A percentile compares a stretch with the other conserved stretches of the same genome.
phyloP scores from a whole-genome alignment of 208 protist genomes.

The Trypanosoma boissoni region DNA sequence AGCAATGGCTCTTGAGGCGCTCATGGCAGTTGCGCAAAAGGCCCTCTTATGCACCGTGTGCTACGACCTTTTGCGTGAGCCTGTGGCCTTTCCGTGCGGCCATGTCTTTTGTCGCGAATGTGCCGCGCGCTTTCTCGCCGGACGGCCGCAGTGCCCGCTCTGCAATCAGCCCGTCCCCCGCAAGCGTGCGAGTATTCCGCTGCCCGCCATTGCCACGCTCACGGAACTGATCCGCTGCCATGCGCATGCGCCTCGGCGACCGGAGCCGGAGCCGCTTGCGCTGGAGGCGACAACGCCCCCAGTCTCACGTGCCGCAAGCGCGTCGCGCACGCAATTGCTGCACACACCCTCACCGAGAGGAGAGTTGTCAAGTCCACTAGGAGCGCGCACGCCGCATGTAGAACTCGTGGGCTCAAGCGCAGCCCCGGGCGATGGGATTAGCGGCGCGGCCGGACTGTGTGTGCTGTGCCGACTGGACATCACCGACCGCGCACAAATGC shows the following conservation, averaged over 20 bases:
- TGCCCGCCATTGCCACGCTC: constrained; percentile 51
- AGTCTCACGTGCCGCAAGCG: not conserved
- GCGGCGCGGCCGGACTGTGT: constrained; percentile 33
- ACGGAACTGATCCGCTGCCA: constrained; percentile 3
- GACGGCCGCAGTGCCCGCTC: constrained; percentile 61
- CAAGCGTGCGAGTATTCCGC: constrained; percentile 26
- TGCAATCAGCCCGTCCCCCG: constrained; percentile 52
- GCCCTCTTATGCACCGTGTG: constrained; percentile 57
- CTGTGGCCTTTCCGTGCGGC: constrained; percentile 53
- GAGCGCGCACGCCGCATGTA: no score
- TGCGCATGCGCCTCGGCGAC: not conserved
- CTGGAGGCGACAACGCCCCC: not conserved
- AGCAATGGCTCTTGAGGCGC: constrained; percentile 18
- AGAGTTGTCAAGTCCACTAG: no score
- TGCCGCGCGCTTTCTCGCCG: constrained; percentile 39
- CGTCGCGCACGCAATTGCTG: constrained; percentile 6
- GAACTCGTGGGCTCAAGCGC: not conserved
- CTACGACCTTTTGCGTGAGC: constrained; percentile 51
- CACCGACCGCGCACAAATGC: constrained; percentile 36
- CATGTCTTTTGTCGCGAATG: constrained; percentile 72
- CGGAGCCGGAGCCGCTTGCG: not conserved
- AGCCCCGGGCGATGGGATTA: not conserved
- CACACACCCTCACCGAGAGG: constrained; percentile 13
- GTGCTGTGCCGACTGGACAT: constrained; percentile 67
- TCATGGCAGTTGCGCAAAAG: constrained; percentile 40